These are phyloP conservation scores for Aulographum hederae DNA, from an alignment of 2,329 filamentous ascomycete species.

Conservation along the genomic window DNA sequence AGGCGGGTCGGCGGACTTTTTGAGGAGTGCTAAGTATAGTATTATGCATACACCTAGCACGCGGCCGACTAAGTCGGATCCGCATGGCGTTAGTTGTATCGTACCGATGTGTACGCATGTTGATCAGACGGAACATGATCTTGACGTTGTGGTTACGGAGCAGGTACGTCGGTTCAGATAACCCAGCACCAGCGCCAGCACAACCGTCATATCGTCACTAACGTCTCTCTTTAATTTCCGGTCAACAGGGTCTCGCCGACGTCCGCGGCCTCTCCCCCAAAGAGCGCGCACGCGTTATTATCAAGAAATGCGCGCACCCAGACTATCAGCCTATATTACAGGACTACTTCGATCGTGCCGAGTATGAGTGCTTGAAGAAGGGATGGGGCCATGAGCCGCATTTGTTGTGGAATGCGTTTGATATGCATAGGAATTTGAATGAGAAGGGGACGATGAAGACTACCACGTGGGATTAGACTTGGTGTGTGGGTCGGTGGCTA, in stretches of 20 bases:
- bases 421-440: conserved; percentile 70
- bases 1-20: conserved; percentile 66
- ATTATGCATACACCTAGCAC: conserved; percentile 88
- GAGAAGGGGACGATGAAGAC: conserved; percentile 86
- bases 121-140: conserved; percentile 84
- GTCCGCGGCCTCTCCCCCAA: conserved; percentile 64
- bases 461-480: conserved; percentile 38
- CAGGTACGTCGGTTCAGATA: conserved; percentile 27
- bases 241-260: conserved; percentile 53
- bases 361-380: conserved; percentile 70
- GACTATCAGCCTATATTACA: conserved; percentile 66
- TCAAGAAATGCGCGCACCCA: conserved; percentile 72
- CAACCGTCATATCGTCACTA: not conserved
- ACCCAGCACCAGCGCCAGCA: no score
- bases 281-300: conserved; percentile 69
- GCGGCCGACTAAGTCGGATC: conserved; percentile 65
- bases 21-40: conserved; percentile 61
- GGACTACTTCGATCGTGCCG: conserved; percentile 72
- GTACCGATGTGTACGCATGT: conserved; percentile 90
- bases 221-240: not conserved
- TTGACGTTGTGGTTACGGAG: conserved; percentile 71
- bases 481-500: no score
- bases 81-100: conserved; percentile 66
- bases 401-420: conserved; percentile 68
- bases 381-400: conserved; percentile 86